Base-by-base conservation (phyloP, 257 asterid species). In the Scutellaria minor region DNA sequence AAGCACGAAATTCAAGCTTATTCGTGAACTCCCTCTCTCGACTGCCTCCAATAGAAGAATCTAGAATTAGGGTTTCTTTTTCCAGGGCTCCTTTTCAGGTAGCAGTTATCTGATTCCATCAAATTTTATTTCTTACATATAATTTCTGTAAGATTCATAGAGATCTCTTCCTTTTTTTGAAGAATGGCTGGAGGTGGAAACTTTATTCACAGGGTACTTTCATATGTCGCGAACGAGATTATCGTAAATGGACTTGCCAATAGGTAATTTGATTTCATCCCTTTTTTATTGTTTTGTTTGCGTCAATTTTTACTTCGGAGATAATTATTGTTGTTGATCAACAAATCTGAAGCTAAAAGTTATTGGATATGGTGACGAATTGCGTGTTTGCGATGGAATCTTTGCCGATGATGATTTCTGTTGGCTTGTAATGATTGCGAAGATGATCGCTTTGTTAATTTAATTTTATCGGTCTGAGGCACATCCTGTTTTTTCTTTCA, bases 131-230 rank as follows among this genome's bases (percentile, higher is more conserved):
- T 35, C 8, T 7, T 15, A 1, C 45, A 37, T 24, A 9, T 52
- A 1, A 13, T 35, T 11, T 13, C 41, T 14, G 14, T 48, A 0
- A 59, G n/a, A 27, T 51, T 44, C 2, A 63, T 70, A 27, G 31
- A 0, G 15, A 65, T 75, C 47, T 41, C 6, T 58, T 71, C 10
- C 10, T 50, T 50, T 10, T 66, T 45, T 41, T 61, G 78, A 70
- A 71, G 76, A 53, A 93, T 90, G 96, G 94, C 91, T 51, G 96
- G 95, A 72, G 96, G 96, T 20, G 96, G 92, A 53, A 89, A 83
- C 82, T 90, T 93, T 74, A 6, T 90, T 41, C 85, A 83, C 72
- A 82, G 96, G 66, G 95, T 87, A 0, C 45, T 93, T 0, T 65
- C 84, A 9, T 90, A 93, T 45, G 86, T 89, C 5, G 91, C 89